These are phyloP conservation scores for Dactylis glomerata DNA, from an alignment of 176 grass and related monocot species.

Conservation along the genomic window DNA sequence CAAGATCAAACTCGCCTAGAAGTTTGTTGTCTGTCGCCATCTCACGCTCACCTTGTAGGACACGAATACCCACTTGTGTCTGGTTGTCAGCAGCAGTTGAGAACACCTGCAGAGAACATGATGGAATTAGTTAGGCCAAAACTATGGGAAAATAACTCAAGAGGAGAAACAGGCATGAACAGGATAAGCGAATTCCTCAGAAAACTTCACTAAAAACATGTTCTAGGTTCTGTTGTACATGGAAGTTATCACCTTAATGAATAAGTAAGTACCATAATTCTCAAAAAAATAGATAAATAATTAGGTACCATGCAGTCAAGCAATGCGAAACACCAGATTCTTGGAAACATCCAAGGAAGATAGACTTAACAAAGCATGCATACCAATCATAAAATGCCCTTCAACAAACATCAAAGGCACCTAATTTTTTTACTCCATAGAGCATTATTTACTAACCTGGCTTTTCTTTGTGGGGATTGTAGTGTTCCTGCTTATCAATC, in stretches of 20 bases:
- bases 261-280: not conserved
- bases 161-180: not conserved
- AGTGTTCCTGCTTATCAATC: slow-evolving; percentile 19
- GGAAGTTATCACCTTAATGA: not conserved
- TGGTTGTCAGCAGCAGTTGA: slow-evolving; percentile 17
- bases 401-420: not conserved
- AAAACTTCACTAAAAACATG: not conserved
- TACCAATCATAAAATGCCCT: not conserved
- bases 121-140: not conserved
- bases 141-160: too few species aligned
- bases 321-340: not conserved
- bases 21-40: slow-evolving; percentile 15
- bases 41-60: slow-evolving; percentile 17
- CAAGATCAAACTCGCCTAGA: slow-evolving; percentile 21
- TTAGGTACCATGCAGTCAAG: not conserved
- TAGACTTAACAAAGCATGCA: not conserved
- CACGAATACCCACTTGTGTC: slow-evolving; percentile 10
- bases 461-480: slow-evolving; percentile 25
- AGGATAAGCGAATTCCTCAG: not conserved
- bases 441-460: slow-evolving; percentile 10
- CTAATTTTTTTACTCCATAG: not conserved
- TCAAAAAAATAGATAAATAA: not conserved
- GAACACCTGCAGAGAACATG: slow-evolving; percentile 1
- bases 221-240: not conserved
- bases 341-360: not conserved